Base-by-base conservation (phyloP, 129 eudicot species). In the Kitagawia praeruptora region DNA sequence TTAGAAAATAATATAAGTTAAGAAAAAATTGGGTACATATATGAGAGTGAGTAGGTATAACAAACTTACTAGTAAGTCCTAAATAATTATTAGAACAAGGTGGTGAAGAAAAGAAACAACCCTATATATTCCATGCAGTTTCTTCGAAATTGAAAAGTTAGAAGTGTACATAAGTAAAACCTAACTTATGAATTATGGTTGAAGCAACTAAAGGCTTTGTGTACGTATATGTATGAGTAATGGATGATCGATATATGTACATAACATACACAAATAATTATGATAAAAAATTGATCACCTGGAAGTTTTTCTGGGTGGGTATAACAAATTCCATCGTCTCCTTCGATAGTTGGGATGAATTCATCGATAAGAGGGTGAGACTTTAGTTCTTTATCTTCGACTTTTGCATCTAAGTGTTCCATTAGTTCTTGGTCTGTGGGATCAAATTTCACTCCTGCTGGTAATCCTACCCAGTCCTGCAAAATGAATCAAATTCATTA, bases 251-350 rank as follows among this genome's bases (percentile, higher is more conserved):
- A 56, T 40, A 40, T 7, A 56, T 46, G 49, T 46, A 46, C 49
- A 46, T 9, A 44, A 44, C 58, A 58, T 9, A 58, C 31, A 58
- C 1, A 63, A 5, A 63, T 5, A 73, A 0, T 3, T 42, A 44
- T 9, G 5, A 18, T 10, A 44, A 9, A 8, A n/a, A 0, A 73
- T 1, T 0, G 5, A 10, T 49, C 19, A 95, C 99, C 99, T 84
- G 99, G 99, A 86, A 96, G 99, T 86, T 96, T 96, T 84, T 96
- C 97, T 15, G 99, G 99, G 82, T 96, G 99, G 34, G 99, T 96
- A 77, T 96, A 96, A 86, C 99, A 96, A 83, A 96, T 96, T 75
- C 99, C 99, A 87, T 96, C 99, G 82, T 96, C 99, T 21, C 99
- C 99, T 89, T 96, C 97, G 79, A 96, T 96, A 7, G 99, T 96